Base-by-base conservation (phyloP, 441 rosid species). In the Kokia cookei region DNA sequence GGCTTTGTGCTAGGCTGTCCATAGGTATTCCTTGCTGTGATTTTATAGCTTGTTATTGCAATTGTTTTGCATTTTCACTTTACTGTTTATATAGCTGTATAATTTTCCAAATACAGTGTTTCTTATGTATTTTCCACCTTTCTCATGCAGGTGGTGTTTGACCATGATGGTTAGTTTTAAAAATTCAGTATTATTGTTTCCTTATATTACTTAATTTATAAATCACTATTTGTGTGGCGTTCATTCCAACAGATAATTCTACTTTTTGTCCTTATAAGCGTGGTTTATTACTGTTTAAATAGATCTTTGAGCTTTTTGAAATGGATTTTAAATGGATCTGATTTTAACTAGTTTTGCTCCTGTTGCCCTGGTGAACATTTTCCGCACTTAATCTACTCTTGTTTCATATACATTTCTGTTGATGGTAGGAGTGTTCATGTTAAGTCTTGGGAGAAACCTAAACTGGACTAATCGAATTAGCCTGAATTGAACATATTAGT, bases 131-230 rank as follows among this genome's bases (percentile, higher is more conserved):
- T 40, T 43, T 69, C 32, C 43, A 51, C 48, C 77, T 47, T 81
- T 77, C 73, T 19, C 58, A 37, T 82, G 91, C 96, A 96, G 99
- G 99, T 96, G 78, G 98, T 90, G 80, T 96, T 96, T 78, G 99
- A 93, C 87, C 95, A 96, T 85, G 98, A 96, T 88, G 99, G 98
- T 96, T 84, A 87, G 97, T 72, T 47, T 71, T 61, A 17, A 40
- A 45, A 59, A 1, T 77, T 27, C 62, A 37, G 72, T 66, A 55
- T 43, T 69, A 7, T 51, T 65, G 19, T 54, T 69, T 19, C 47
- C 17, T 32, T 69, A 10, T 32, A 11, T n/a, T 27, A 27, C 24
- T 50, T 53, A 53, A 32, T 53, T 69, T 26, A 15, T 12, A 53
- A 24, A 12, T 69, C n/a, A 7, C 11, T 69, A 22, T 19, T 19